These are phyloP conservation scores for Akebia trifoliata DNA, from an alignment of 164 flowering plant species.

Conservation along the genomic window DNA sequence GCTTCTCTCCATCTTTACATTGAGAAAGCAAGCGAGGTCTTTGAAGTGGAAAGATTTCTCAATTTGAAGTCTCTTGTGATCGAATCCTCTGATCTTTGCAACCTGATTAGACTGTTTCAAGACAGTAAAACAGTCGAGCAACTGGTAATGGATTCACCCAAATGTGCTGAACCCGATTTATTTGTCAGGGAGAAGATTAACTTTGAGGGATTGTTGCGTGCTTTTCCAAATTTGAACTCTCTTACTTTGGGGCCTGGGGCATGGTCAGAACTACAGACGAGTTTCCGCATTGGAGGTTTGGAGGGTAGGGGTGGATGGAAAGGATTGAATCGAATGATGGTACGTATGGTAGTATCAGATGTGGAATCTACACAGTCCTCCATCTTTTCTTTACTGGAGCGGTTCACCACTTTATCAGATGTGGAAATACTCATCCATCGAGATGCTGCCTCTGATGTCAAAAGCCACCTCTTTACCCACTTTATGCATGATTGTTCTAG, in stretches of 20 bases:
- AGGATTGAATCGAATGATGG: slow-evolving; percentile 23
- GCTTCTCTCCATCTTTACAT: slow-evolving; percentile 31
- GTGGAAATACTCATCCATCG: slow-evolving; percentile 22
- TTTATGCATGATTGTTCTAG: too few relatives aligned
- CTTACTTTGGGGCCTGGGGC: slow-evolving; percentile 30
- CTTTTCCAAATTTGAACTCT: slow-evolving; percentile 29
- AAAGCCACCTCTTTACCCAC: too few relatives aligned
- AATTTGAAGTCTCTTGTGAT: slow-evolving; percentile 31
- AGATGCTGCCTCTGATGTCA: too few relatives aligned
- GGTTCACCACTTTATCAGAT: slow-evolving; percentile 25
- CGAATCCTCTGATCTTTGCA: slow-evolving; percentile 24
- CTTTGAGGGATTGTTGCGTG: slow-evolving; percentile 19
- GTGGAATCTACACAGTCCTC: slow-evolving; percentile 21
- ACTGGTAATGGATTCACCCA: slow-evolving; percentile 26
- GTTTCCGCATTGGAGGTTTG: slow-evolving; percentile 17
- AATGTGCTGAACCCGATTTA: slow-evolving; percentile 8
- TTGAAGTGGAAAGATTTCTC: slow-evolving; percentile 17
- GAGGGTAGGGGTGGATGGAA: slow-evolving; percentile 15
- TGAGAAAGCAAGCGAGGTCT: slow-evolving; percentile 20
- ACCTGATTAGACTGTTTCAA: slow-evolving; percentile 20
- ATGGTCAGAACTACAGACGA: slow-evolving; percentile 32
- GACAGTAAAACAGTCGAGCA: slow-evolving; percentile 20
- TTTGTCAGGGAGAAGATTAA: slow-evolving; percentile 12
- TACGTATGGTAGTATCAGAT: slow-evolving; percentile 25
- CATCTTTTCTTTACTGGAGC: slow-evolving; percentile 27